Conservation (phyloP, 148 eudicot species). For the Chenopodium quinoa region DNA sequence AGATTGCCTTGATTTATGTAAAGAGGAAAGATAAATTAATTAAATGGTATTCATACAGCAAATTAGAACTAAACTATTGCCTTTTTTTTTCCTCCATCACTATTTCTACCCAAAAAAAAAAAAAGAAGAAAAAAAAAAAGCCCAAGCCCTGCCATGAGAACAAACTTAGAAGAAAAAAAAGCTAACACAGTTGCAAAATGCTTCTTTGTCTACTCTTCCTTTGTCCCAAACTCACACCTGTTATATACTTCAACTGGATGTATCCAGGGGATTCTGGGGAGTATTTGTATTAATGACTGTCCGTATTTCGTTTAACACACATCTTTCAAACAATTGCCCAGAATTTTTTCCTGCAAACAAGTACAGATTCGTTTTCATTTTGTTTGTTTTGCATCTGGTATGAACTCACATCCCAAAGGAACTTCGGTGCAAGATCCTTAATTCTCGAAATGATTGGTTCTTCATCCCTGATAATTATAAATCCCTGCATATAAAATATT, state of each 20-base stretch:
- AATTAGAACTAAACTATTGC: neutral
- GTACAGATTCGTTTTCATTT: slow-evolving; percentile 50
- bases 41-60: neutral
- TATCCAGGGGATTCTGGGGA: neutral
- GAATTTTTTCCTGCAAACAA: slow-evolving; percentile 82
- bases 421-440: slow-evolving; percentile 56
- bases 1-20: neutral
- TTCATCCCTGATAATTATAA: slow-evolving; percentile 71
- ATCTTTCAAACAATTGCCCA: slow-evolving; percentile 64
- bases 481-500: slow-evolving; percentile 56
- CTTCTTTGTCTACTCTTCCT: neutral
- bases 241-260: neutral
- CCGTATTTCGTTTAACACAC: neutral
- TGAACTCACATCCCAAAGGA: slow-evolving; percentile 81
- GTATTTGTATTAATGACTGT: neutral
- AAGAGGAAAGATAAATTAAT: neutral
- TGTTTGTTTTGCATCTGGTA: slow-evolving; percentile 61
- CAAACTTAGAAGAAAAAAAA: neutral
- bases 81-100: too few species aligned
- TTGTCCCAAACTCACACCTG: neutral
- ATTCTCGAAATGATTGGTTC: slow-evolving; percentile 57
- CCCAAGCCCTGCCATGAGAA: neutral
- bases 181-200: neutral
- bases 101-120: neutral
- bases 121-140: neutral